Conservation (phyloP, 345 rosid genomes). For the Citrus sp. region DNA sequence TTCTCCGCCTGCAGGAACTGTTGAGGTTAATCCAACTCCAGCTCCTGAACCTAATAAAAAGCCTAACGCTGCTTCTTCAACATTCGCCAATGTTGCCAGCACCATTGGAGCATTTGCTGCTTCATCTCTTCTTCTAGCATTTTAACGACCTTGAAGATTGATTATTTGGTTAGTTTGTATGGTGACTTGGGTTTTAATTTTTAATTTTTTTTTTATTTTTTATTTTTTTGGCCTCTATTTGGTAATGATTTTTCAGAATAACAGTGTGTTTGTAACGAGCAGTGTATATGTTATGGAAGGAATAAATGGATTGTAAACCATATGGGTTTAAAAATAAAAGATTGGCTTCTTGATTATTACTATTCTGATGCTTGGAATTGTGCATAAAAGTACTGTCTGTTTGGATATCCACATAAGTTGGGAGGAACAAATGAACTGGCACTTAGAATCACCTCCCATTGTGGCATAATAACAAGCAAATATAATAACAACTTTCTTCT, state of each 20-base stretch:
- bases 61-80: conserved; percentile 39
- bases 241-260: conserved; percentile 24
- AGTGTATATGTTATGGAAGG: conserved; percentile 5
- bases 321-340: background rate
- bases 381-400: background rate
- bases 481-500: background rate
- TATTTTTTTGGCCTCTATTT: background rate
- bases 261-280: background rate
- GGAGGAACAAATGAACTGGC: background rate
- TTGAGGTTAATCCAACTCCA: conserved; percentile 47
- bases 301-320: conserved; percentile 19
- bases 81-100: conserved; percentile 22
- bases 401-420: background rate
- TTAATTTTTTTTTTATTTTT: background rate
- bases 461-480: background rate
- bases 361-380: background rate
- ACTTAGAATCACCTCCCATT: background rate
- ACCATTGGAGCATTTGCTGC: conserved; percentile 47
- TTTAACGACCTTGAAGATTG: conserved; percentile 1
- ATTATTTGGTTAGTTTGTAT: background rate
- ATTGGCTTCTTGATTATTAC: too few species aligned
- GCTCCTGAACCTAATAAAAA: conserved; percentile 34
- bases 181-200: background rate
- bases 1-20: conserved; percentile 45
- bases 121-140: conserved; percentile 44